A percentile compares a stretch with the other conserved stretches of the same genome.
phyloP scores from a whole-genome alignment of 148 eudicot genomes.

The Rhododendron griersonianum region DNA sequence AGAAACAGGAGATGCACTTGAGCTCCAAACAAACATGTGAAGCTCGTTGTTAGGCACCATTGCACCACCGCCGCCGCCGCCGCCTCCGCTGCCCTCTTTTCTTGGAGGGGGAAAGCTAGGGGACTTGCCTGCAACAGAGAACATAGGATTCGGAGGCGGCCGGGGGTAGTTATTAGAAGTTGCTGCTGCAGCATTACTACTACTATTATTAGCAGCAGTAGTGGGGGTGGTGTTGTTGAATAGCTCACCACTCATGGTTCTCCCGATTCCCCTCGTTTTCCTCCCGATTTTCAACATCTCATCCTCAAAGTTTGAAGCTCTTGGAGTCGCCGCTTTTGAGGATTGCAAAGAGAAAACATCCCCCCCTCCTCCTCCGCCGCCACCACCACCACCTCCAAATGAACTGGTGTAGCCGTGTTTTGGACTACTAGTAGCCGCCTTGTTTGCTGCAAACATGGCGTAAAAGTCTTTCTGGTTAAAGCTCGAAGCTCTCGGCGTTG shows the following conservation, averaged over 20 bases:
- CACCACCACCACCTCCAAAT: constrained; percentile 19
- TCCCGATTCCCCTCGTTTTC: constrained; percentile 38
- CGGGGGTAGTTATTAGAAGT: constrained; percentile 27
- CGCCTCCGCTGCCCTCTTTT: constrained; percentile 33
- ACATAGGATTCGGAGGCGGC: constrained; percentile 79
- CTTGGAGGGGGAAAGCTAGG: constrained; percentile 27
- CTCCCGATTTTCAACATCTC: constrained; percentile 55
- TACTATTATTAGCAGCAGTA: constrained; percentile 13
- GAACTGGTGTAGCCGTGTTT: constrained; percentile 42
- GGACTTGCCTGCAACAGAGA: constrained; percentile 32
- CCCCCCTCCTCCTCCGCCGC: constrained; percentile 22
- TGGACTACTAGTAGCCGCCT: constrained; percentile 55
- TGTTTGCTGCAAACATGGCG: constrained; percentile 75
- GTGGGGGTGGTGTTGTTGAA: constrained; percentile 8
- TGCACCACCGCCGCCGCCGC: constrained; percentile 9
- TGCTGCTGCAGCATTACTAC: constrained; percentile 9
- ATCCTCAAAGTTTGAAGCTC: constrained; percentile 91
- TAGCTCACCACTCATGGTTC: constrained; percentile 84
- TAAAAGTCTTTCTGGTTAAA: constrained; percentile 87
- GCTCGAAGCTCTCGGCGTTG: constrained; percentile 86
- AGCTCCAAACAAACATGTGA: constrained; percentile 98
- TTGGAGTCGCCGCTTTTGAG: constrained; percentile 81
- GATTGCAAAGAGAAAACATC: constrained; percentile 84
- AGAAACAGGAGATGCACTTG: constrained; percentile 85
- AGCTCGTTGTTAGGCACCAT: constrained; percentile 52